A percentile compares a stretch with the other conserved stretches of the same genome.
phyloP scores from a whole-genome alignment of 2,329 filamentous ascomycete genomes.

The Aspergillus sojae region DNA sequence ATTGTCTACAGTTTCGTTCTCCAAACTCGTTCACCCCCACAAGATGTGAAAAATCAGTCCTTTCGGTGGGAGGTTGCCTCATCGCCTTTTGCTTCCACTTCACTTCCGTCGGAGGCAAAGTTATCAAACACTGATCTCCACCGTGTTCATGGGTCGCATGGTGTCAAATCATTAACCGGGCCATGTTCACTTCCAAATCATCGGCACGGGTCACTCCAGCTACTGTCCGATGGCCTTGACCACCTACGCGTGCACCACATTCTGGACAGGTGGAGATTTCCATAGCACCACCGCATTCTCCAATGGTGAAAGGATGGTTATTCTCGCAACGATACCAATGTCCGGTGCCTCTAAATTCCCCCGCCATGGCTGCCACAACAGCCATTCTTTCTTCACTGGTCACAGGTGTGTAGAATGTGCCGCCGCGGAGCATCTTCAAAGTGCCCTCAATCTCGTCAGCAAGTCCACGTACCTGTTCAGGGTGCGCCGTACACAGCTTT shows the following conservation, averaged over 20 bases:
- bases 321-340: constrained; percentile 49
- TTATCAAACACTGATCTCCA: not conserved
- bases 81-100: not conserved
- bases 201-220: constrained; percentile 61
- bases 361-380: constrained; percentile 56
- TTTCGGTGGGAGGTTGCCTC: too few species aligned
- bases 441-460: constrained; percentile 51
- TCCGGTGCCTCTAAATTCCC: constrained; percentile 55
- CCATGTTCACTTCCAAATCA: constrained; percentile 49
- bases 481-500: not conserved
- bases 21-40: not conserved
- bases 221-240: constrained; percentile 52
- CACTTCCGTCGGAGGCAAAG: not conserved
- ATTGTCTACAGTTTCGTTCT: not conserved
- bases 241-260: constrained; percentile 62
- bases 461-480: constrained; percentile 32
- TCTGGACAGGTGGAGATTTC: constrained; percentile 63
- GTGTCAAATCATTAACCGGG: not conserved
- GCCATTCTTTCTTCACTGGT: constrained; percentile 55
- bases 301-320: constrained; percentile 59
- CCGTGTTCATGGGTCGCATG: not conserved
- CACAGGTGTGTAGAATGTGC: constrained; percentile 53
- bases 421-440: constrained; percentile 50
- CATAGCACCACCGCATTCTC: constrained; percentile 70
- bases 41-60: not conserved